These are phyloP conservation scores for Talaromyces rugulosus DNA, from an alignment of 2,329 filamentous ascomycete genomes.

Conservation along the genomic window DNA sequence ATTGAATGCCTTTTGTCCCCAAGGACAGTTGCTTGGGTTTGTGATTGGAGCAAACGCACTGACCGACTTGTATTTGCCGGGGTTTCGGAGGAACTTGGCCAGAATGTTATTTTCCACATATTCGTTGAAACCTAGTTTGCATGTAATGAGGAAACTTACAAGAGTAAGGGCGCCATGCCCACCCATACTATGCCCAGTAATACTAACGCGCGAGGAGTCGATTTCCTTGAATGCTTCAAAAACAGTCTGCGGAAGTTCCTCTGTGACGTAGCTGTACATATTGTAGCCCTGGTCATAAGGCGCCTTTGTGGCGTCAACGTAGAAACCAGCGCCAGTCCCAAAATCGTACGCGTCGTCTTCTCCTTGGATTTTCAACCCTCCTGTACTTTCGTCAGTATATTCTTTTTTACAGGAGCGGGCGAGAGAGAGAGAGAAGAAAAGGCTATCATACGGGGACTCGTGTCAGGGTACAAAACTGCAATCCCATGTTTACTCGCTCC, in stretches of 20 bases:
- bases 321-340: conserved; percentile 88
- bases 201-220: conserved; percentile 67
- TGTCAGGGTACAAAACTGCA: conserved; percentile 93
- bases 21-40: conserved; percentile 81
- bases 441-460: conserved; percentile 67
- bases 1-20: conserved; percentile 91
- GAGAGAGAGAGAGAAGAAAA: background rate
- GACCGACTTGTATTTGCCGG: conserved; percentile 81
- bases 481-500: conserved; percentile 75
- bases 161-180: conserved; percentile 91
- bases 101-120: background rate
- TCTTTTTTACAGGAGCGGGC: background rate
- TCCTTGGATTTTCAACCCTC: conserved; percentile 71
- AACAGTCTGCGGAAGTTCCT: conserved; percentile 75
- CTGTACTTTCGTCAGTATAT: conserved; percentile 32
- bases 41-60: conserved; percentile 87
- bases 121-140: background rate
- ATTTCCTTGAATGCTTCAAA: conserved; percentile 69
- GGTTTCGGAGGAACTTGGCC: conserved; percentile 77
- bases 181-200: conserved; percentile 95
- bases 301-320: conserved; percentile 74
- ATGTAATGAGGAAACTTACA: conserved; percentile 31
- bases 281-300: conserved; percentile 77
- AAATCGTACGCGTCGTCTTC: conserved; percentile 92
- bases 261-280: conserved; percentile 92